phyloP scores from a whole-genome alignment of 140 eudicot genomes.

The Oenanthe javanica region DNA sequence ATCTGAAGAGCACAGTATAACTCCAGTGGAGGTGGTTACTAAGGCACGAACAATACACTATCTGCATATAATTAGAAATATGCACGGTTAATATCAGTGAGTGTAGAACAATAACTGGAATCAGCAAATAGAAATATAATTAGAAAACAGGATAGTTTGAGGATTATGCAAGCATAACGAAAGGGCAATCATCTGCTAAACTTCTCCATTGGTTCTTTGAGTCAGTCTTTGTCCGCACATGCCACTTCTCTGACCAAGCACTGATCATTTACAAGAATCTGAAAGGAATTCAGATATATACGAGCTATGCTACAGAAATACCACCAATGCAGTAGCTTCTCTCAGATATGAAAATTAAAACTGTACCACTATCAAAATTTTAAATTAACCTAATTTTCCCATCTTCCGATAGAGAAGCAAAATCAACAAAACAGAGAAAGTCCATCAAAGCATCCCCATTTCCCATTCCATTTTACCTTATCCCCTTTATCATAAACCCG shows the following conservation, averaged over 20 bases:
- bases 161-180: not conserved
- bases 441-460: not conserved
- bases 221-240: not conserved
- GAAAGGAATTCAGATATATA: not conserved
- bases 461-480: not conserved
- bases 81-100: not conserved
- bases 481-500: not conserved
- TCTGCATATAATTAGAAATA: not conserved
- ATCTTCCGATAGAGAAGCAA: no score
- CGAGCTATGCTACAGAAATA: not conserved
- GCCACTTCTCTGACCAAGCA: not conserved
- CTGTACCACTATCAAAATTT: not conserved
- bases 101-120: not conserved
- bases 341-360: not conserved
- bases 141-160: not conserved
- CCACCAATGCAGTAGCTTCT: not conserved
- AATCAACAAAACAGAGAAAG: no score
- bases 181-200: not conserved
- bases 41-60: not conserved
- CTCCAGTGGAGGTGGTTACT: not conserved
- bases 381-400: not conserved
- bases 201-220: not conserved
- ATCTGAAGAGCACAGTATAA: not conserved
- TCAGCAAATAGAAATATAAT: not conserved
- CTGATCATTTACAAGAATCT: not conserved